Conservation (phyloP, 164 flowering plant species). For the Magnolia changhungtana region DNA sequence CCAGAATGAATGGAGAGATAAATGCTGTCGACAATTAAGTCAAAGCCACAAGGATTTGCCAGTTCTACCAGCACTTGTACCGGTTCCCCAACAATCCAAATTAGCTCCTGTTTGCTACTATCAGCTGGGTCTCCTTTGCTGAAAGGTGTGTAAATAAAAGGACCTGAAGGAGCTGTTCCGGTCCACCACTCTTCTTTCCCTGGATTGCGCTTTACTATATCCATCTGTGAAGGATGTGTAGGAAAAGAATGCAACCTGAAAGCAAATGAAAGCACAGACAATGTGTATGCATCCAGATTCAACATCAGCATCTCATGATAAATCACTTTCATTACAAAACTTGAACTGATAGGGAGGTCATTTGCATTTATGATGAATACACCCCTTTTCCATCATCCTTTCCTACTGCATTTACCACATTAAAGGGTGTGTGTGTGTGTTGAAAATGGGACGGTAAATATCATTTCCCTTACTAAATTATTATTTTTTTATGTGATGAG, state of each 20-base stretch:
- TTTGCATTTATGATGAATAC: too few relatives aligned
- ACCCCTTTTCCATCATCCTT: too few relatives aligned
- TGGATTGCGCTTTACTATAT: conserved; percentile 82
- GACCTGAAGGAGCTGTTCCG: conserved; percentile 97
- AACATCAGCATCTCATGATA: not conserved
- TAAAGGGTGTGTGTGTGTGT: too few relatives aligned
- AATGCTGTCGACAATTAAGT: conserved; percentile 84
- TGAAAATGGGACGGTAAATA: too few relatives aligned
- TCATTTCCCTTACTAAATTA: too few relatives aligned
- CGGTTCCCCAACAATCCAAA: conserved; percentile 97
- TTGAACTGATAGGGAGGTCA: too few relatives aligned
- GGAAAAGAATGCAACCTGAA: conserved; percentile 91
- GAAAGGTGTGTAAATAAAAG: conserved; percentile 97
- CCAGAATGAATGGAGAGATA: conserved; percentile 84
- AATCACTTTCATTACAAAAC: too few relatives aligned
- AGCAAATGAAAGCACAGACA: conserved; percentile 11
- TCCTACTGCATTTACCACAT: too few relatives aligned
- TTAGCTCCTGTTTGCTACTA: conserved; percentile 72
- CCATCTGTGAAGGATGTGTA: conserved; percentile 75
- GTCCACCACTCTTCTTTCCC: conserved; percentile 97
- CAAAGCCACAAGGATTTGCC: conserved; percentile 99
- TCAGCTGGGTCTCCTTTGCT: conserved; percentile 84
- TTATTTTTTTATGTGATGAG: too few relatives aligned
- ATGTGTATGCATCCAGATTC: not conserved
- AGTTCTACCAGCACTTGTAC: conserved; percentile 91